Evolutionary conservation across 768 basidiomycete genomes (phyloP).

Genomic region (Asterophora parasitica): DNA sequence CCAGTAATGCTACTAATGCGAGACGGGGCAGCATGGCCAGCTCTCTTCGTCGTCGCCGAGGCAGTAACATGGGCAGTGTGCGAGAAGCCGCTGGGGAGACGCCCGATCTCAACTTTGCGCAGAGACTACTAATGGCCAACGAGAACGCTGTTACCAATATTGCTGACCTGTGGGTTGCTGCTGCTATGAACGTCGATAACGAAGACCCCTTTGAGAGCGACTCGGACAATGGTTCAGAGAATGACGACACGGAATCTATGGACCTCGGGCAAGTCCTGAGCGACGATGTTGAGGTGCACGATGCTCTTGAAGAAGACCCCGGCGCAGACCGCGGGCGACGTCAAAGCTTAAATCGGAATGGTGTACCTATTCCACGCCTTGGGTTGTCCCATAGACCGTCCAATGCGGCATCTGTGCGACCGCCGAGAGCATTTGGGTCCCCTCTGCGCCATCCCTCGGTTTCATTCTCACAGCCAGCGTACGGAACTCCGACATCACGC

Average conservation of each 20-base stretch:
- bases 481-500: conserved; percentile 40
- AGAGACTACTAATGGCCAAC: conserved; percentile 86
- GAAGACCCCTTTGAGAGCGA: conserved; percentile 75
- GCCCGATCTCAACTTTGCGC: conserved; percentile 77
- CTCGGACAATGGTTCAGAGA: conserved; percentile 36
- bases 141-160: conserved; percentile 93
- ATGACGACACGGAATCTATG: conserved; percentile 19
- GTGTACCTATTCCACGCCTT: conserved; percentile 22
- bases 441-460: conserved; percentile 28
- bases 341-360: conserved; percentile 13
- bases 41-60: conserved; percentile 46
- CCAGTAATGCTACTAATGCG: conserved; percentile 40
- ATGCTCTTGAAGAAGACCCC: conserved; percentile 16
- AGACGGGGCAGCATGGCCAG: conserved; percentile 54
- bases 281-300: conserved; percentile 27
- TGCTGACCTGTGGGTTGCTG: conserved; percentile 95
- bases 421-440: conserved; percentile 22
- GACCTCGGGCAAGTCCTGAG: conserved; percentile 25
- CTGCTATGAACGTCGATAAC: conserved; percentile 92
- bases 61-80: conserved; percentile 42
- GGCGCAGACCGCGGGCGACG: conserved; percentile 18
- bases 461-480: conserved; percentile 29
- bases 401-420: conserved; percentile 23
- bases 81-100: conserved; percentile 33
- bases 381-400: conserved; percentile 26